Conservation (phyloP, 306 rosid species). For the Cucurbita argyrosperma region DNA sequence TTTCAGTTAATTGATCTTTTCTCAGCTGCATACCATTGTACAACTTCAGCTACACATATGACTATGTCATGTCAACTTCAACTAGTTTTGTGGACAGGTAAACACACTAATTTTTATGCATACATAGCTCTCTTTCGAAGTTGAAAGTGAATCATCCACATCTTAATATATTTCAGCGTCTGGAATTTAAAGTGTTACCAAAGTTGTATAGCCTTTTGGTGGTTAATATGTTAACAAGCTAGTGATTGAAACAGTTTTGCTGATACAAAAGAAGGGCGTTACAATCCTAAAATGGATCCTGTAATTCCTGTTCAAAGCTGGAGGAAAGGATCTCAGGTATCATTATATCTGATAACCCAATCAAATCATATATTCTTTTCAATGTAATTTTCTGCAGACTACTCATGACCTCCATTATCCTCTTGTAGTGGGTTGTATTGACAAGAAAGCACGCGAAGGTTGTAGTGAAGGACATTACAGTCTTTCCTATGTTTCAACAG, state of each 20-base stretch:
- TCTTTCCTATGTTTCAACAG: constrained; percentile 65
- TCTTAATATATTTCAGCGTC: not conserved
- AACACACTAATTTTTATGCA: not conserved
- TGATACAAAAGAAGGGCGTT: constrained; percentile 87
- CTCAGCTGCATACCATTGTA: constrained; percentile 93
- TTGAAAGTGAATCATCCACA: not conserved
- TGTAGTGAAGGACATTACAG: constrained; percentile 58
- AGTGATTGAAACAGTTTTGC: constrained; percentile 58
- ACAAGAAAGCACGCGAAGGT: constrained; percentile 80
- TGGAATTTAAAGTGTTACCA: not conserved
- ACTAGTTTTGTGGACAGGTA: constrained; percentile 98
- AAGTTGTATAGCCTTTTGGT: not conserved
- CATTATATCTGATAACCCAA: not conserved
- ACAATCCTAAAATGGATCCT: constrained; percentile 88
- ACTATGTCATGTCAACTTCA: constrained; percentile 71
- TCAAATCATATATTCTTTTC: not conserved
- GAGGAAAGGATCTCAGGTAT: constrained; percentile 99
- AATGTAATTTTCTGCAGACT: constrained; percentile 1
- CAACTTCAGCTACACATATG: constrained; percentile 89
- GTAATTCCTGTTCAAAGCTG: constrained; percentile 75
- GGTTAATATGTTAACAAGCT: constrained; percentile 2
- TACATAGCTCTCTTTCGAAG: not conserved
- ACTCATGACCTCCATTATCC: constrained; percentile 5
- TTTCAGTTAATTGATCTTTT: constrained; percentile 57
- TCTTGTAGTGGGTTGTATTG: constrained; percentile 81